These are phyloP conservation scores for Eucalyptus erythrocorys DNA, from an alignment of 345 rosid genomes.

Conservation along the genomic window DNA sequence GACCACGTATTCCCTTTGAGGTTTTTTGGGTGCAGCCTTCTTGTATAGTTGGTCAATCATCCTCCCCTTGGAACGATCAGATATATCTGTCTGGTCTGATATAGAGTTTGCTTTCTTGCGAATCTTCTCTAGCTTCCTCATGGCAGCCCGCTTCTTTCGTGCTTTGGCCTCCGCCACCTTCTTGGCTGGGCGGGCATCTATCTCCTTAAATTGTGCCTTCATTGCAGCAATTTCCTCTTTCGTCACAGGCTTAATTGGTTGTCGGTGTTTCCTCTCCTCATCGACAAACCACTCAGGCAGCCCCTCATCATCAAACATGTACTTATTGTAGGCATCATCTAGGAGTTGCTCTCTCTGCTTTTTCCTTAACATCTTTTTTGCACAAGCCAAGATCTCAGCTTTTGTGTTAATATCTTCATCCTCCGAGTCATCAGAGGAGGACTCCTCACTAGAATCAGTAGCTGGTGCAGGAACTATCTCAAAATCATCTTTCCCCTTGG, in stretches of 20 bases:
- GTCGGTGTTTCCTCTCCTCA: slow-evolving; percentile 75
- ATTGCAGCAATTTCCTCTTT: slow-evolving; percentile 82
- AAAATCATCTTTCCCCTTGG: slow-evolving; percentile 41
- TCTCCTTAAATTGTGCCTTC: slow-evolving; percentile 85
- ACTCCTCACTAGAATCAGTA: slow-evolving; percentile 68
- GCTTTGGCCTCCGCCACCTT: slow-evolving; percentile 95
- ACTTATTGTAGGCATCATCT: slow-evolving; percentile 73
- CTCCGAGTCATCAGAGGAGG: slow-evolving; percentile 65
- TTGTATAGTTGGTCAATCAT: slow-evolving; percentile 82
- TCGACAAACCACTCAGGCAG: slow-evolving; percentile 84
- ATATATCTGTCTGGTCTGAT: slow-evolving; percentile 65
- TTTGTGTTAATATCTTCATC: slow-evolving; percentile 47
- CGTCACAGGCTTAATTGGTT: slow-evolving; percentile 65
- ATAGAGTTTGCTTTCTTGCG: slow-evolving; percentile 85
- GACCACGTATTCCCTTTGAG: slow-evolving; percentile 70
- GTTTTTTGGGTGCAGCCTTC: slow-evolving; percentile 60
- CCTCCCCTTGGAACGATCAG: slow-evolving; percentile 70
- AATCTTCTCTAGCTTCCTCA: slow-evolving; percentile 73
- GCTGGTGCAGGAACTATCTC: slow-evolving; percentile 81
- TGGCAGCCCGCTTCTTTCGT: slow-evolving; percentile 64
- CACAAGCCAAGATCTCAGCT: slow-evolving; percentile 85
- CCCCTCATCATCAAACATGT: slow-evolving; percentile 69
- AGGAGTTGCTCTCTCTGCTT: slow-evolving; percentile 74
- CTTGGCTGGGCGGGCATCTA: slow-evolving; percentile 90
- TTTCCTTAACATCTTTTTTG: slow-evolving; percentile 90